phyloP scores from a whole-genome alignment of 345 rosid genomes.

The Chamaenerion angustifolium region DNA sequence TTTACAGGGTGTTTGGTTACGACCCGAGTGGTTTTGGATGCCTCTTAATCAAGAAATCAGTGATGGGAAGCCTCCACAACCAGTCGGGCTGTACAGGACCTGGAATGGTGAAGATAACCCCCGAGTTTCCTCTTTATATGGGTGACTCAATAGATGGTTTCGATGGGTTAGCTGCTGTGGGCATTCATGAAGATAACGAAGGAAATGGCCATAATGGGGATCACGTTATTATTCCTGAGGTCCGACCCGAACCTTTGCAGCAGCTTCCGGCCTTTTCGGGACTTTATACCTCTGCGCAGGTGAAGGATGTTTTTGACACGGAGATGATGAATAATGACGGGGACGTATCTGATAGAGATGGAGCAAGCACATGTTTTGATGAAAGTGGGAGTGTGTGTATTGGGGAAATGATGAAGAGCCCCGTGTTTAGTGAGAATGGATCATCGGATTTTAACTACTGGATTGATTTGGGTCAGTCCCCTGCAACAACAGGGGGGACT shows the following conservation, averaged over 20 bases:
- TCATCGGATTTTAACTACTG: slow-evolving; percentile 79
- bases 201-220: slow-evolving; percentile 35
- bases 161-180: slow-evolving; percentile 43
- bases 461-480: slow-evolving; percentile 97
- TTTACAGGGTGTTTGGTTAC: slow-evolving; percentile 86
- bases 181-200: slow-evolving; percentile 38
- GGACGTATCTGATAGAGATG: slow-evolving; percentile 69
- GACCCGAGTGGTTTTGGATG: slow-evolving; percentile 99
- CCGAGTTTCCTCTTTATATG: slow-evolving; percentile 82
- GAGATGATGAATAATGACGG: slow-evolving; percentile 64
- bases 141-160: slow-evolving; percentile 85
- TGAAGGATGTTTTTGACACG: slow-evolving; percentile 78
- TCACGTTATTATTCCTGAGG: slow-evolving; percentile 41
- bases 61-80: slow-evolving; percentile 85
- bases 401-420: slow-evolving; percentile 97
- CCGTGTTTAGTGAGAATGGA: slow-evolving; percentile 92
- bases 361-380: slow-evolving; percentile 81
- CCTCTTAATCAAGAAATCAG: slow-evolving; percentile 91
- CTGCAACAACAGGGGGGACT: slow-evolving; percentile 30
- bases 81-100: slow-evolving; percentile 85
- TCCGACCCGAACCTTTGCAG: slow-evolving; percentile 33
- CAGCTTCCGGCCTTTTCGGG: slow-evolving; percentile 97
- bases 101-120: slow-evolving; percentile 95
- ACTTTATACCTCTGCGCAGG: slow-evolving; percentile 74
- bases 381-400: slow-evolving; percentile 84